Conservation (phyloP, 116 monocot species). For the Papilionanthe hybrid region DNA sequence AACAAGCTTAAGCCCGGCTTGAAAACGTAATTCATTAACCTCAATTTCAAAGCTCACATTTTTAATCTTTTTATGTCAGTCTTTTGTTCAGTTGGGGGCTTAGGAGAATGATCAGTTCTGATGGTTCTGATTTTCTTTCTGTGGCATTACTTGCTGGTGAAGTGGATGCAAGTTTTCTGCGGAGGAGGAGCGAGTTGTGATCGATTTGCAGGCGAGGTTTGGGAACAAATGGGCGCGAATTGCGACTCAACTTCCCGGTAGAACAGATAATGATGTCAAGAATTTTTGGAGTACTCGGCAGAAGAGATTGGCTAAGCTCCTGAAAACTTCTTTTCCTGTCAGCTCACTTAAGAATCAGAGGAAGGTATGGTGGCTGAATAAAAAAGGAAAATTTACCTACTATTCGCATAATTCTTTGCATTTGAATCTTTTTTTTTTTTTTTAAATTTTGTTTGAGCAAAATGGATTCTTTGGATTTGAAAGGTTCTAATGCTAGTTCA, state of each 20-base stretch:
- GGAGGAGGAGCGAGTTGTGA: conserved; percentile 68
- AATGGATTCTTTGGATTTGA: too few species aligned
- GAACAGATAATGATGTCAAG: conserved; percentile 94
- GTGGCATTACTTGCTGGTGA: background rate
- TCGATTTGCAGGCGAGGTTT: conserved; percentile 51
- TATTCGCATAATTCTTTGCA: too few species aligned
- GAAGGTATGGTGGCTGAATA: background rate
- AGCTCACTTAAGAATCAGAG: conserved; percentile 18
- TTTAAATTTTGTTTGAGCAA: too few species aligned
- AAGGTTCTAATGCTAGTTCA: background rate
- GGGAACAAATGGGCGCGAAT: conserved; percentile 94
- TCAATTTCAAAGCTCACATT: background rate
- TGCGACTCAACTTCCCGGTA: conserved; percentile 58
- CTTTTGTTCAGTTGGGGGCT: background rate
- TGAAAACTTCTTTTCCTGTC: conserved; percentile 13
- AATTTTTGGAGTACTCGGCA: conserved; percentile 91
- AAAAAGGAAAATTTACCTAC: too few species aligned
- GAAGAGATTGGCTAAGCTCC: conserved; percentile 68
- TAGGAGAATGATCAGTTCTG: background rate
- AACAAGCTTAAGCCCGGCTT: conserved; percentile 80
- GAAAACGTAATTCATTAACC: conserved; percentile 39
- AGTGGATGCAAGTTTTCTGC: conserved; percentile 79
- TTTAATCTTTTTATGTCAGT: background rate
- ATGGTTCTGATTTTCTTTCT: background rate
- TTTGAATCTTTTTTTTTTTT: too few species aligned